phyloP scores from a whole-genome alignment of 2,329 filamentous ascomycete species.

The Coniochaeta sp. region DNA sequence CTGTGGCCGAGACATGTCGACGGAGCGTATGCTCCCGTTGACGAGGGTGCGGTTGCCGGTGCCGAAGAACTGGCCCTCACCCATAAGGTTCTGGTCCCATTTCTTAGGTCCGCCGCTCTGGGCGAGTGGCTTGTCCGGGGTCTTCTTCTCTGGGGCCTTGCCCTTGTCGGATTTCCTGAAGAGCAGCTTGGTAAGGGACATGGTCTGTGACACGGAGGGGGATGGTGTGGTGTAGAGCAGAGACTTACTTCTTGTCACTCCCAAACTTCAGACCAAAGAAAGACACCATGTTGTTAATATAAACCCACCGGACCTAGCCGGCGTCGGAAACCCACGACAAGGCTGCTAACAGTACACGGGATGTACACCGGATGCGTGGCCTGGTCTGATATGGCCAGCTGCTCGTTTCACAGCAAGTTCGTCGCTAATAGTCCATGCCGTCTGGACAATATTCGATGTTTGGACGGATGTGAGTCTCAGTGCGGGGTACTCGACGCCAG shows the following conservation, averaged over 20 bases:
- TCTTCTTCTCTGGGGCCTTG: slow-evolving; percentile 8
- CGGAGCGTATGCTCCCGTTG: slow-evolving; percentile 21
- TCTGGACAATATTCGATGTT: background rate
- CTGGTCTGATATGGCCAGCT: slow-evolving; percentile 10
- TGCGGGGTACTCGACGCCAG: background rate
- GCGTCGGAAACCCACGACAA: background rate
- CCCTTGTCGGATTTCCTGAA: background rate
- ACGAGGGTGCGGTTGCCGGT: slow-evolving; percentile 23
- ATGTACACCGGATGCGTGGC: background rate
- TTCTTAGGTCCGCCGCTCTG: slow-evolving; percentile 18
- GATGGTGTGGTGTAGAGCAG: background rate
- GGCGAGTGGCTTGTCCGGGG: slow-evolving; percentile 8
- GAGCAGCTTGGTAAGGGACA: background rate
- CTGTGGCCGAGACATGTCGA: slow-evolving; percentile 26
- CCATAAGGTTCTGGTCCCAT: slow-evolving; percentile 24
- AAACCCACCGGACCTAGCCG: background rate
- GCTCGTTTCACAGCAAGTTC: background rate
- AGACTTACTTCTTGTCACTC: slow-evolving; percentile 44
- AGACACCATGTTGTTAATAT: slow-evolving; percentile 41
- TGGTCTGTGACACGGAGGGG: background rate
- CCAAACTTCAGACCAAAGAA: slow-evolving; percentile 52
- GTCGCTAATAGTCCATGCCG: background rate
- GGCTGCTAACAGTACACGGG: background rate
- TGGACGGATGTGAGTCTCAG: too few species aligned
- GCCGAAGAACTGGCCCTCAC: slow-evolving; percentile 28